These are phyloP conservation scores for Sesbania bispinosa DNA, from an alignment of 306 rosid genomes.

Conservation along the genomic window DNA sequence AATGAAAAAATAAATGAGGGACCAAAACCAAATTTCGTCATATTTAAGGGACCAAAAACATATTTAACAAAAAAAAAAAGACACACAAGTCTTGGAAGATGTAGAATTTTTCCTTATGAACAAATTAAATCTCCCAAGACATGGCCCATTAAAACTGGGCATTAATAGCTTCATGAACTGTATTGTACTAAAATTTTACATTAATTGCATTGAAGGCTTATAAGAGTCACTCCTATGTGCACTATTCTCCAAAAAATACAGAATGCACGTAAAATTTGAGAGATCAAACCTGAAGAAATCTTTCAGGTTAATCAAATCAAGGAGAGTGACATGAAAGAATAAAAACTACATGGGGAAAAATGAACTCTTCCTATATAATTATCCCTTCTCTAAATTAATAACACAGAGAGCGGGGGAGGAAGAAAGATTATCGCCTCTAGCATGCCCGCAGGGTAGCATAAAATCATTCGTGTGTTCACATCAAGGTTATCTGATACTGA, in stretches of 20 bases:
- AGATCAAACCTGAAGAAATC: constrained; percentile 23
- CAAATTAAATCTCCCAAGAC: background rate
- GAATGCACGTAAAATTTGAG: background rate
- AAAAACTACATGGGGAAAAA: constrained; percentile 3
- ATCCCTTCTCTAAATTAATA: background rate
- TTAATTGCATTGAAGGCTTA: constrained; percentile 27
- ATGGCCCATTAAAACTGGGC: background rate
- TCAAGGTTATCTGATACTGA: background rate
- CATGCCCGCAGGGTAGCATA: background rate
- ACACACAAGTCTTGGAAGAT: background rate
- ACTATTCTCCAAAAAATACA: constrained; percentile 17
- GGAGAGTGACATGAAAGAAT: constrained; percentile 4
- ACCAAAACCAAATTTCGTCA: too few species aligned
- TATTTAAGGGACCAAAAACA: too few species aligned
- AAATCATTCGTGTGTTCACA: constrained; percentile 9
- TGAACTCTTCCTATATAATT: constrained; percentile 4
- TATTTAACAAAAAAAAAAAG: too few species aligned
- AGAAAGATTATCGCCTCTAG: background rate
- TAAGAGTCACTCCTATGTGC: constrained; percentile 6
- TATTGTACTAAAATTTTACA: constrained; percentile 13
- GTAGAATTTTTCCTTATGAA: background rate
- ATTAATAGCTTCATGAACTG: background rate
- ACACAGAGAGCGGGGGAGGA: background rate
- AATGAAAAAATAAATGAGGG: too few species aligned
- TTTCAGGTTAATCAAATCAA: constrained; percentile 24